phyloP scores from a whole-genome alignment of 163 green algal genomes.

The Chlorella variabilis region DNA sequence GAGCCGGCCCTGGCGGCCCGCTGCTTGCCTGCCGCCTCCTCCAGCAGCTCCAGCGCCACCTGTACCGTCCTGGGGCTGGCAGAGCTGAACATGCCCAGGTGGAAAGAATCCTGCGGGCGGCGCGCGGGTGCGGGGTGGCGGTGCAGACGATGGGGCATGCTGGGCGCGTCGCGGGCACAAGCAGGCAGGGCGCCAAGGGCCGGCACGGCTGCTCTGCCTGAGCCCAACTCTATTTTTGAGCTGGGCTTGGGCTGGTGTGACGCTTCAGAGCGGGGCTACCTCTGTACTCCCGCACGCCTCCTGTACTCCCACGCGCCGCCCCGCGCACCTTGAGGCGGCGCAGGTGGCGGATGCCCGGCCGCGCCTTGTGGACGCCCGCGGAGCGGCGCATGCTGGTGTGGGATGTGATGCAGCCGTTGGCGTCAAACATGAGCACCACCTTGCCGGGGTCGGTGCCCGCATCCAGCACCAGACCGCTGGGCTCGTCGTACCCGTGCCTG shows the following conservation, averaged over 20 bases:
- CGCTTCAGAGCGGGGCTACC: not conserved
- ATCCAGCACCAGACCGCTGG: constrained; percentile 6
- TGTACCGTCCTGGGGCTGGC: constrained; percentile 51
- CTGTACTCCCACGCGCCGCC: no score
- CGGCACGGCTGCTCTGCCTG: not conserved
- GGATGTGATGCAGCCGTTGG: constrained; percentile 54
- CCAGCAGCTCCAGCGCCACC: constrained; percentile 55
- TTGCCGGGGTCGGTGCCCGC: not conserved
- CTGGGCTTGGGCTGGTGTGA: not conserved
- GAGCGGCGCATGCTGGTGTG: constrained; percentile 54
- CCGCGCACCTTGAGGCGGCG: constrained; percentile 41
- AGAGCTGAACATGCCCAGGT: constrained; percentile 64
- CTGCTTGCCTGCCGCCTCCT: constrained; percentile 55
- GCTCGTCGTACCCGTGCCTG: not conserved
- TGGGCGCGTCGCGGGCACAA: no score
- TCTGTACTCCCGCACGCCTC: not conserved
- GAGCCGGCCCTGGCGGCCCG: no score
- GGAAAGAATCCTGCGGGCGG: constrained; percentile 46
- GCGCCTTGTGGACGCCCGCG: constrained; percentile 48
- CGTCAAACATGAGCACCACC: constrained; percentile 24
- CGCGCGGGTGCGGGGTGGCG: not conserved
- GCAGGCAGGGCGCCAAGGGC: not conserved
- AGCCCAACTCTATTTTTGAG: no score
- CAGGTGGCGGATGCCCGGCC: constrained; percentile 54
- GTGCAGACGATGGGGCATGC: no score